A percentile compares a stretch with the other conserved stretches of the same genome.
Evolutionary conservation across 805 yeast genomes (phyloP).

Genomic region (Starmerella cellae): DNA sequence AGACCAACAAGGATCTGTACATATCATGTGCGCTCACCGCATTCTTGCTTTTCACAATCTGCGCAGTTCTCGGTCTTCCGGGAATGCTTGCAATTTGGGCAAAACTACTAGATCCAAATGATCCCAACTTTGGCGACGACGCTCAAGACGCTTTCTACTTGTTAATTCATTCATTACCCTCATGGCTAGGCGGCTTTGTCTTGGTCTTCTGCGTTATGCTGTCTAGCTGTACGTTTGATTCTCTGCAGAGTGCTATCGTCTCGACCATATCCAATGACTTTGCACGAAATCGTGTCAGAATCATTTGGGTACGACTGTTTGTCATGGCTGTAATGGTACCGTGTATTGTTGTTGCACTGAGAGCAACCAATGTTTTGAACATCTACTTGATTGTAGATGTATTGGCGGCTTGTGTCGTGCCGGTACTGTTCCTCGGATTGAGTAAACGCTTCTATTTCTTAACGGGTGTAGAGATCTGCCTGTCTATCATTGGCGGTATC

Average conservation of each 20-base stretch:
- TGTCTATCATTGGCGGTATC: conserved; percentile 74
- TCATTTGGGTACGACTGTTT: conserved; percentile 52
- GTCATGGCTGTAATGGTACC: conserved; percentile 78
- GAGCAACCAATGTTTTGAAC: conserved; percentile 71
- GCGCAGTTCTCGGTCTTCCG: conserved; percentile 63
- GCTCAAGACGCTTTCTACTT: conserved; percentile 54
- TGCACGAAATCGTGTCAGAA: conserved; percentile 64
- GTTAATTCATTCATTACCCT: conserved; percentile 57
- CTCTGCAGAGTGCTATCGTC: conserved; percentile 76
- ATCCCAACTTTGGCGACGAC: conserved; percentile 38
- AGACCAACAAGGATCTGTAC: conserved; percentile 56
- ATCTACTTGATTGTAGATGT: conserved; percentile 85
- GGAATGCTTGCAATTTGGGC: conserved; percentile 90
- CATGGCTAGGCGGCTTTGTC: conserved; percentile 76
- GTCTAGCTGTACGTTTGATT: conserved; percentile 81
- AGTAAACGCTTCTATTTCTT: conserved; percentile 53
- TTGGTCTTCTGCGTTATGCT: conserved; percentile 58
- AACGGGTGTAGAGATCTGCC: conserved; percentile 66
- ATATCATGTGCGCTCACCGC: conserved; percentile 70
- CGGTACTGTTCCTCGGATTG: conserved; percentile 69
- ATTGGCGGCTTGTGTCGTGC: conserved; percentile 75
- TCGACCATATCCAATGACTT: conserved; percentile 82
- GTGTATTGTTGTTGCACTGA: conserved; percentile 67
- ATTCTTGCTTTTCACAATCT: conserved; percentile 46
- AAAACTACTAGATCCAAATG: conserved; percentile 37